Evolutionary conservation across 2,329 filamentous ascomycete species (phyloP).

Genomic region (Sporothrix euskadiensis): DNA sequence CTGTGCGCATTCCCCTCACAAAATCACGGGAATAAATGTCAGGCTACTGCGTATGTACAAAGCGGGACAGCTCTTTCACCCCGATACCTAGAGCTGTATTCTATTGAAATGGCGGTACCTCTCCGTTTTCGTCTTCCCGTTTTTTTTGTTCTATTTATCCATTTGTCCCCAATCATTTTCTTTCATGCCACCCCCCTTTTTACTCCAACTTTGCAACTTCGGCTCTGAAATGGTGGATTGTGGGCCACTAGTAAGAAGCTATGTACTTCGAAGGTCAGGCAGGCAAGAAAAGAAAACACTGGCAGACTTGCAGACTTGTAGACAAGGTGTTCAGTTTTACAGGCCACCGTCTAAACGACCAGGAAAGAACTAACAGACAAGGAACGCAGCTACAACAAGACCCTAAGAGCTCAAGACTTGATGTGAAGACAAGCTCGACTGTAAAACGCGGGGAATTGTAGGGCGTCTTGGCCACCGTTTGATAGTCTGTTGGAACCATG

Average conservation of each 20-base stretch:
- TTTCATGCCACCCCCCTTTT: background rate
- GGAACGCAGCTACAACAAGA: background rate
- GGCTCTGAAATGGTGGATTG: conserved; percentile 9
- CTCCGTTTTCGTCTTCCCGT: background rate
- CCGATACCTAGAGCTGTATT: background rate
- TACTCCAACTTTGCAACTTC: conserved; percentile 5
- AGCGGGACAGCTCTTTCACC: background rate
- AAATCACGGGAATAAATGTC: background rate
- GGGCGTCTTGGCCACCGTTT: background rate
- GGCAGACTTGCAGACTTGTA: background rate
- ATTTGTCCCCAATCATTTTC: background rate
- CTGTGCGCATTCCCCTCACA: background rate
- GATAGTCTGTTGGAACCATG: background rate
- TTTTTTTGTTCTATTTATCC: conserved; percentile 3
- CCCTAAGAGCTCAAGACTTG: background rate
- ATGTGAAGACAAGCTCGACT: background rate
- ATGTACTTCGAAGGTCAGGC: background rate
- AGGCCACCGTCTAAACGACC: background rate
- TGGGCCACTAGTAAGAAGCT: background rate
- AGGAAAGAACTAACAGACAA: background rate
- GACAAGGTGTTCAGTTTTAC: background rate
- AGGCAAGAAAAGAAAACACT: background rate
- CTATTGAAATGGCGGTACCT: background rate
- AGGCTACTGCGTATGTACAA: background rate
- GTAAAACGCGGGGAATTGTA: background rate